Conservation (phyloP, 257 asterid genomes). For the Capsicum baccatum region DNA sequence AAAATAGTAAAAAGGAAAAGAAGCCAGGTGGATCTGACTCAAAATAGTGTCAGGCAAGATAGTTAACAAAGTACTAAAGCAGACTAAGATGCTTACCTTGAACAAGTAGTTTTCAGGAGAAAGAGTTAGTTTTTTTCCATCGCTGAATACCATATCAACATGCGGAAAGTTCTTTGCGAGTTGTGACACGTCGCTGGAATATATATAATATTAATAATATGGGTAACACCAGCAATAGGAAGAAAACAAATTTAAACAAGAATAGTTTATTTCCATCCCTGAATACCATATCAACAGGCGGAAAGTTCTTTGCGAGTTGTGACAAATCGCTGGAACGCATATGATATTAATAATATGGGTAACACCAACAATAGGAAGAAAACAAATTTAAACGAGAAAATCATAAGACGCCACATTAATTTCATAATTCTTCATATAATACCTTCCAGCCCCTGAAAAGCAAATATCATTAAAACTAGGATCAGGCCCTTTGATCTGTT, state of each 20-base stretch:
- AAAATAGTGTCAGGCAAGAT: neutral
- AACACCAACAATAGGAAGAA: conserved; percentile 27
- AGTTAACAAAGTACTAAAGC: conserved; percentile 24
- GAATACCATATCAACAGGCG: conserved; percentile 84
- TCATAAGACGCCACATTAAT: neutral
- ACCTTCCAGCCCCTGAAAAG: conserved; percentile 97
- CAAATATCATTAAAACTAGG: conserved; percentile 83
- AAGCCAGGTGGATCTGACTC: neutral
- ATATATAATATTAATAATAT: conserved; percentile 43
- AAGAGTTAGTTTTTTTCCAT: conserved; percentile 77
- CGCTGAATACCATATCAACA: conserved; percentile 80
- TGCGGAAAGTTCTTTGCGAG: conserved; percentile 73
- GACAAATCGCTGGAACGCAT: conserved; percentile 64
- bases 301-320: conserved; percentile 70
- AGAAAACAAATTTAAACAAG: neutral
- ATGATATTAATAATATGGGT: conserved; percentile 38
- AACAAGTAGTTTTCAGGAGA: conserved; percentile 93
- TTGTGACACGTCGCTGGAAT: conserved; percentile 64
- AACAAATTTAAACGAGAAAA: neutral
- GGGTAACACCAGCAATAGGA: conserved; percentile 29
- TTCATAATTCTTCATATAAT: conserved; percentile 28
- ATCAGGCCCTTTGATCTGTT: conserved; percentile 84
- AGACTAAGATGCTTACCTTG: conserved; percentile 55
- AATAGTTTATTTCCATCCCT: conserved; percentile 70
- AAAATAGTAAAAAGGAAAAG: conserved; percentile 24